Base-by-base conservation (phyloP, 2,329 filamentous ascomycete species). In the Alternaria brassicicola region DNA sequence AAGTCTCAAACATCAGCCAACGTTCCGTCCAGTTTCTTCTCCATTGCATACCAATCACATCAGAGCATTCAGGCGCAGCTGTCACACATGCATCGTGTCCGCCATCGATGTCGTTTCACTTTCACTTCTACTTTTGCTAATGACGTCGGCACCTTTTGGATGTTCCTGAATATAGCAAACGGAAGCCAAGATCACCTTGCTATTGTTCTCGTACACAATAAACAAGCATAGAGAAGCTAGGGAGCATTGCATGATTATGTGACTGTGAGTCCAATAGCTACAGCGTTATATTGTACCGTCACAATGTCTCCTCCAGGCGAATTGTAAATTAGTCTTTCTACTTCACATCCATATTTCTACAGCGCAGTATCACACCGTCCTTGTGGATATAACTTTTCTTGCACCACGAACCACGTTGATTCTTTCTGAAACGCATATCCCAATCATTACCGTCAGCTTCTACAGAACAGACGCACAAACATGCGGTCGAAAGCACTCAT, bases 141-240 rank as follows among this genome's bases (percentile, higher is more conserved):
- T 23, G 19, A 23, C 36, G 5, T 13, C 19, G 3, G 15, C 13
- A 13, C 2, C 19, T 39, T 19, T 12, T 21, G 17, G 8, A 13
- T 10, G 30, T 26, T 23, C 36, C 15, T 23, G 4, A 13, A 7
- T 19, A 25, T 26, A 38, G 43, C 25, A 7, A 2, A 13, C 26
- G 19, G 3, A 46, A 13, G 10, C 8, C 25, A 5, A 23, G 4
- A 17, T 42, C 25, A 49, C 47, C 49, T 10, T 47, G 35, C 35
- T 52, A 41, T 62, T 64, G 46, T 61, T 48, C 33, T n/a, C 9
- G 23, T 31, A 55, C 23, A 53, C 15, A 51, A 55, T 33, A 50
- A 56, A 45, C 30, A 50, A 45, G 13, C 23, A 19, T 23, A 5
- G 10, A 23, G 17, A 42, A 25, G 17, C n/a, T 26, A 6, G 30